Percentiles rank a stretch among this genome's conserved stretches.
These are phyloP conservation scores for Fraxinus nigra DNA, from an alignment of 305 asterid genomes.

Conservation along the genomic window DNA sequence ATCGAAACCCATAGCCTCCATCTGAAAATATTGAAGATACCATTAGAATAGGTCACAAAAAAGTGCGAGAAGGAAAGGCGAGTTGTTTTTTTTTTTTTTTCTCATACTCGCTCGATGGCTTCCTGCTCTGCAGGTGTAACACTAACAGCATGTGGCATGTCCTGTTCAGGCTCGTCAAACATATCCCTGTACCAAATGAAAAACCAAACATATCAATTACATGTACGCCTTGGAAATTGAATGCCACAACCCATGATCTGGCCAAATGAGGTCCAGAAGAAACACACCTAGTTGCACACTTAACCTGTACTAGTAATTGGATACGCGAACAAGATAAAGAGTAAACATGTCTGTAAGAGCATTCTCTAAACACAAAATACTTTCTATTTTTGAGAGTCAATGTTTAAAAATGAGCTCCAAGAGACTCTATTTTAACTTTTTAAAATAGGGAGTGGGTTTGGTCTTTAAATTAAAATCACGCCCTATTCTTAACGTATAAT, in stretches of 20 bases:
- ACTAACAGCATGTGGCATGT: slow-evolving; percentile 86
- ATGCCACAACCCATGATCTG: not conserved
- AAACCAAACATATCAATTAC: not conserved
- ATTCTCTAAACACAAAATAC: not conserved
- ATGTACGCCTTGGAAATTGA: not conserved
- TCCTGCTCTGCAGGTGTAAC: slow-evolving; percentile 92
- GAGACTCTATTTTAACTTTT: no score
- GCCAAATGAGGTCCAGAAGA: not conserved
- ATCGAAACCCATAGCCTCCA: slow-evolving; percentile 93
- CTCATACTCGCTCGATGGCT: slow-evolving; percentile 75
- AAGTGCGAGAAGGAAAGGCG: not conserved
- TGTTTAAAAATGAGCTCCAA: no score
- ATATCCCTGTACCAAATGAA: slow-evolving; percentile 50
- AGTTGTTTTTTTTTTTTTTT: not conserved
- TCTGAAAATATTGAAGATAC: slow-evolving; percentile 32
- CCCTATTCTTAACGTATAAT: no score
- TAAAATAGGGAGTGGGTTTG: no score
- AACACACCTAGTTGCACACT: not conserved
- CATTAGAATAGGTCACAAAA: not conserved
- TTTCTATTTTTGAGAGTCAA: no score
- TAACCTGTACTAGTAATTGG: not conserved
- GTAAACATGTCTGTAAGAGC: not conserved
- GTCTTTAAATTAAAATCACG: no score
- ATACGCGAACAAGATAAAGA: not conserved
- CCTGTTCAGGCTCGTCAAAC: slow-evolving; percentile 75